Evolutionary conservation across 805 yeast genomes (phyloP), one percentile per base, ranked within the genome.

Genomic region (Scheffersomyces spartinae): DNA sequence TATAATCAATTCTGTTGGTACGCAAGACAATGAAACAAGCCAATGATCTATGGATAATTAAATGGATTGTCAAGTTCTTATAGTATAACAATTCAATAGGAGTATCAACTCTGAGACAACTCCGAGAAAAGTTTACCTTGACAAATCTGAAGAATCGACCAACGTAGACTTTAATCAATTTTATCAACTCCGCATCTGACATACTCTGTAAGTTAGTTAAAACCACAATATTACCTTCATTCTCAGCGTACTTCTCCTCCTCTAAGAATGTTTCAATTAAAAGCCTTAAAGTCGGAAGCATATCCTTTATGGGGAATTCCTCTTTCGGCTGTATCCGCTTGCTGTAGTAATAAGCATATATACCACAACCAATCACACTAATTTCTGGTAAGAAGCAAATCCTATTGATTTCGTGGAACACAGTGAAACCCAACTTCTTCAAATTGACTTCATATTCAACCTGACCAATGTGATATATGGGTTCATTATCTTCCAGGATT

Each of bases 81-180:
- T 58, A 60, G 36, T 55, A 60, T 20, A 60, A 45, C 15, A 60
- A 44, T 38, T 60, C 67, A 31, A 60, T 47, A 6, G 61, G 21
- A 20, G 8, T 7, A 8, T 20, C 11, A 9, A 20, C 12, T 20
- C 11, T 10, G 10, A 7, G 12, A 20, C 21, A 9, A 7, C 21
- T 9, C 11, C 21, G 11, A 20, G n/a, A n/a, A n/a, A 32, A 27
- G 28, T 49, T 45, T 23, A 49, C 38, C 25, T 44, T 31, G 27
- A 47, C 36, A 31, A 35, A 40, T 27, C 47, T 33, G 38, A 51
- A 41, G 32, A 51, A 56, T 24, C 42, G 38, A 15, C 40, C 29
- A 17, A 55, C 35, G 26, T 52, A 54, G 9, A 25, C 13, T 24
- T 43, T 42, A 20, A 53, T 35, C 26, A 52, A 33, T 7, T 34